Evolutionary conservation across 2,329 filamentous ascomycete species (phyloP).

Genomic region (Claviceps sp.): DNA sequence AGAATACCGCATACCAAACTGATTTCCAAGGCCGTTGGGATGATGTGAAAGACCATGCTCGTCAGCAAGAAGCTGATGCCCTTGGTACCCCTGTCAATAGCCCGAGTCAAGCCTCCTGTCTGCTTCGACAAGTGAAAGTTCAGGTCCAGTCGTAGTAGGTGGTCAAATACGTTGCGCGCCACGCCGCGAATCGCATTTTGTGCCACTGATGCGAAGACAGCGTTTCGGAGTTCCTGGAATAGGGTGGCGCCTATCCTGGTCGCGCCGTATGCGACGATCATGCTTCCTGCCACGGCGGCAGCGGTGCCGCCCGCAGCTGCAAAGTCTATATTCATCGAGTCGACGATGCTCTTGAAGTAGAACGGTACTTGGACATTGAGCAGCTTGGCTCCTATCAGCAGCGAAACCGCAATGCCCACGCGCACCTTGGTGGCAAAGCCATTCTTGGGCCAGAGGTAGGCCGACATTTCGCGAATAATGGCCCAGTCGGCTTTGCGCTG

Average conservation of each 20-base stretch:
- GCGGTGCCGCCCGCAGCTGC: conserved; percentile 77
- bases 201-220: conserved; percentile 90
- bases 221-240: conserved; percentile 89
- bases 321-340: conserved; percentile 94
- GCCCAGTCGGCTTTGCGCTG: conserved; percentile 97
- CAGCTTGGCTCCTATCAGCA: conserved; percentile 83
- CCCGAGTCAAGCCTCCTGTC: conserved; percentile 84
- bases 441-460: conserved; percentile 91
- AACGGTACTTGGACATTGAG: conserved; percentile 97
- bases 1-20: conserved; percentile 90
- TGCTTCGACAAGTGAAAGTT: conserved; percentile 91
- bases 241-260: conserved; percentile 79
- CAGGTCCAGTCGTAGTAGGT: conserved; percentile 75
- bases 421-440: conserved; percentile 59
- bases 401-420: conserved; percentile 68
- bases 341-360: conserved; percentile 97
- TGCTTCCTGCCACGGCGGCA: conserved; percentile 74
- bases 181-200: conserved; percentile 92
- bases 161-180: conserved; percentile 82
- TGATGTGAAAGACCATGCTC: conserved; percentile 96
- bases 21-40: conserved; percentile 89
- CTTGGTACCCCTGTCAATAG: conserved; percentile 93
- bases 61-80: conserved; percentile 95
- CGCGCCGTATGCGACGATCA: conserved; percentile 86
- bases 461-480: conserved; percentile 95